phyloP scores from a whole-genome alignment of 139 green algal species.

The Asterochloris erici region DNA sequence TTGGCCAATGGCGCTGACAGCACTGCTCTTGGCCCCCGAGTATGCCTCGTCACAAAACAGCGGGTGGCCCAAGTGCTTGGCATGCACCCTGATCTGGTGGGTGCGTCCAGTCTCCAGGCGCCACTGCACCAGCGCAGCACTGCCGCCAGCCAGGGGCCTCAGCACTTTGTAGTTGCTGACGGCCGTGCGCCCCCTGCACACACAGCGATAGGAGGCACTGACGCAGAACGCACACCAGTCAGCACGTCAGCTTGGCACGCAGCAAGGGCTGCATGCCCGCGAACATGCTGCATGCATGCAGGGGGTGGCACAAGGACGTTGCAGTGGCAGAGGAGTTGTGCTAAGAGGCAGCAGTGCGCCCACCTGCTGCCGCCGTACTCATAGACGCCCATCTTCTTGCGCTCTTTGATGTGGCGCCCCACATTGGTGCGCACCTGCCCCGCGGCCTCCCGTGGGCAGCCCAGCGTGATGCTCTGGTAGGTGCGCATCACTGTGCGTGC shows the following conservation, averaged over 20 bases:
- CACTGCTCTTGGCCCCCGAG: conserved; percentile 41
- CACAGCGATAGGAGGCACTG: not conserved
- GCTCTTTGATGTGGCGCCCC: conserved; percentile 56
- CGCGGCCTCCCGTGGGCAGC: conserved; percentile 26
- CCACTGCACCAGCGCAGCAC: conserved; percentile 84
- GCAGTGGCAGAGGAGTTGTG: no score
- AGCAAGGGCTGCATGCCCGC: no score
- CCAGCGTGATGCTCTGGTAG: conserved; percentile 67
- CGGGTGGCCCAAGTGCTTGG: conserved; percentile 77
- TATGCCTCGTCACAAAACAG: conserved; percentile 91
- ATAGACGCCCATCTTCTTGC: conserved; percentile 74
- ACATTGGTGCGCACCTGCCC: conserved; percentile 74
- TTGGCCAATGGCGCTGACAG: conserved; percentile 8
- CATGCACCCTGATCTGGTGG: conserved; percentile 94
- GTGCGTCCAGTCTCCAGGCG: conserved; percentile 91
- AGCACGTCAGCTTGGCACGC: no score
- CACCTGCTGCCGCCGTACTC: conserved; percentile 35
- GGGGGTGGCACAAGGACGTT: no score
- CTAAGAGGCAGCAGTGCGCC: no score
- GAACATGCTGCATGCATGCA: no score
- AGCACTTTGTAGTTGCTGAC: conserved; percentile 77
- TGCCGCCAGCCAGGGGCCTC: conserved; percentile 61
- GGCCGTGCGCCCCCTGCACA: conserved; percentile 51
- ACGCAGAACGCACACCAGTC: no score
- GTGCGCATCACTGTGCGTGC: conserved; percentile 59